These are phyloP conservation scores for Phialophora tarda DNA, from an alignment of 2,329 filamentous ascomycete genomes.

Conservation along the genomic window DNA sequence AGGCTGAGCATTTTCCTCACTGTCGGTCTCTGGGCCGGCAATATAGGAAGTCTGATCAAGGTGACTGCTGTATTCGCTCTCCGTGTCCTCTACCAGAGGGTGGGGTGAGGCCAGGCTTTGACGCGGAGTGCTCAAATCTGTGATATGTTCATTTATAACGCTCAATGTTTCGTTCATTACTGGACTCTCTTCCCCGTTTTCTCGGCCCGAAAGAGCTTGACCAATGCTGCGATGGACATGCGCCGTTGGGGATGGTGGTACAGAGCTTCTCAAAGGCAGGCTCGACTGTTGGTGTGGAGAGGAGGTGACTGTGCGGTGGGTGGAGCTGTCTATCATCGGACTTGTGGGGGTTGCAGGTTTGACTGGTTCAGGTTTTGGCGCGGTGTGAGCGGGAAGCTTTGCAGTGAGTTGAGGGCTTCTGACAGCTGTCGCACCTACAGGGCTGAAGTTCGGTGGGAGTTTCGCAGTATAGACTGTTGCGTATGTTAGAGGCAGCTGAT, in stretches of 20 bases:
- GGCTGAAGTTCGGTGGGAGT: constrained; percentile 33
- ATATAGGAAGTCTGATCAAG: constrained; percentile 81
- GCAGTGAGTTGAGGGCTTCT: constrained; percentile 16
- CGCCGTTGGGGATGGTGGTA: constrained; percentile 45
- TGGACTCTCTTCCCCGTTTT: constrained; percentile 65
- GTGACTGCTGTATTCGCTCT: constrained; percentile 86
- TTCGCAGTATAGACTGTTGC: constrained; percentile 39
- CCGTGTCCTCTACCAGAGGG: constrained; percentile 62
- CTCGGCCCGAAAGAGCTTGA: constrained; percentile 57
- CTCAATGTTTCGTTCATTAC: constrained; percentile 94
- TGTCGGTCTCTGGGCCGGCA: constrained; percentile 91
- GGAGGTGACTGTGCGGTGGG: constrained; percentile 9
- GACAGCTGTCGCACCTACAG: constrained; percentile 18
- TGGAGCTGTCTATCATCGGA: constrained; percentile 5
- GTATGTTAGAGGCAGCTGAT: constrained; percentile 17
- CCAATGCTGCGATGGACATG: constrained; percentile 52
- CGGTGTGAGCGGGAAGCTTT: constrained; percentile 10
- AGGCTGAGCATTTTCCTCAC: constrained; percentile 78
- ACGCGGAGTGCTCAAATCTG: constrained; percentile 72
- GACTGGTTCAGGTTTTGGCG: constrained; percentile 34
- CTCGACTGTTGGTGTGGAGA: constrained; percentile 34
- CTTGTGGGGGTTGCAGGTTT: constrained; percentile 30
- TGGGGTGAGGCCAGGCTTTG: constrained; percentile 51
- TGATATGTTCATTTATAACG: constrained; percentile 97
- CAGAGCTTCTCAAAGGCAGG: constrained; percentile 44